These are phyloP conservation scores for Pontederia crassipes DNA, from an alignment of 176 grass and related monocot genomes.

Conservation along the genomic window DNA sequence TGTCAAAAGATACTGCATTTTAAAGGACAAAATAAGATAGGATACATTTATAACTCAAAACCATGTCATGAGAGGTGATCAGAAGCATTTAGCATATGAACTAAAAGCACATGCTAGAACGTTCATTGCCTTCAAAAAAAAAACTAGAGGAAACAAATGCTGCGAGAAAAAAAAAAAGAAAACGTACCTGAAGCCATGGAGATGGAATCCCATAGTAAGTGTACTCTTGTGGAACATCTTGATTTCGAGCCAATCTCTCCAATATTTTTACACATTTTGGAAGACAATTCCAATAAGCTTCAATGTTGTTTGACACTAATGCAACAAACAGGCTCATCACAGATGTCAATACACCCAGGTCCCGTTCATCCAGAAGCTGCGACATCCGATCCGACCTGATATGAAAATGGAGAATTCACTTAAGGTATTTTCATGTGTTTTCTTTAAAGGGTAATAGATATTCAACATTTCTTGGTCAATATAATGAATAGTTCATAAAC, in stretches of 20 bases:
- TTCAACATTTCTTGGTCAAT: too few relatives aligned
- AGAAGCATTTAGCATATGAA: too few relatives aligned
- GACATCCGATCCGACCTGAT: slow-evolving; percentile 92
- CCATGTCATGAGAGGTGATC: too few relatives aligned
- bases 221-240: slow-evolving; percentile 98
- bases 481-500: too few relatives aligned
- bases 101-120: too few relatives aligned
- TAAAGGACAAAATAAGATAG: too few relatives aligned
- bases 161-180: background rate
- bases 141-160: background rate
- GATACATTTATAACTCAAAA: too few relatives aligned
- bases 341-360: slow-evolving; percentile 87
- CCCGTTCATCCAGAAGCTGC: slow-evolving; percentile 96
- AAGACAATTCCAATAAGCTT: slow-evolving; percentile 98
- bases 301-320: slow-evolving; percentile 79
- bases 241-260: slow-evolving; percentile 89
- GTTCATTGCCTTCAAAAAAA: background rate
- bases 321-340: slow-evolving; percentile 99
- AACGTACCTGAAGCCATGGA: slow-evolving; percentile 97
- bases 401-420: background rate
- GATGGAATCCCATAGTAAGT: slow-evolving; percentile 99
- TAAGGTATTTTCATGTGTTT: background rate
- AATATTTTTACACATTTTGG: slow-evolving; percentile 91
- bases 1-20: too few relatives aligned
- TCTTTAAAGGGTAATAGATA: too few relatives aligned